A percentile compares a stretch with the other conserved stretches of the same genome.
Evolutionary conservation across 129 eudicot species (phyloP).

Genomic region (Logfia minima): DNA sequence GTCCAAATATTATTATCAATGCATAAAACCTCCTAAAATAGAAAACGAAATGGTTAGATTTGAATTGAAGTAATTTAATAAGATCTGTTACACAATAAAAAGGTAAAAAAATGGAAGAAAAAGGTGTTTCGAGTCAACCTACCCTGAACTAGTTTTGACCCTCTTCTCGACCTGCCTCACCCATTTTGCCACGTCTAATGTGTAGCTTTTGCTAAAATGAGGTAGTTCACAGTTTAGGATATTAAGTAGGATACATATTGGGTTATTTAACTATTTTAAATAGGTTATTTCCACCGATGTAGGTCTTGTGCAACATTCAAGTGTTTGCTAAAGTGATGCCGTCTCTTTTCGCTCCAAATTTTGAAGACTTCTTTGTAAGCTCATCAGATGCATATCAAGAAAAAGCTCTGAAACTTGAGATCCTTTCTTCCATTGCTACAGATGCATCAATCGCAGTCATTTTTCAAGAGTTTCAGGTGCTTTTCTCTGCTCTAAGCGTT

Average conservation of each 20-base stretch:
- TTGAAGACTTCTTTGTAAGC: conserved; percentile 79
- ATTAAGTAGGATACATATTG: neutral
- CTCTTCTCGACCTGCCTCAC: neutral
- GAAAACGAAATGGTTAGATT: neutral
- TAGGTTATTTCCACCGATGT: conserved; percentile 19
- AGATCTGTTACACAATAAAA: neutral
- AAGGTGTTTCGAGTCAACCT: neutral
- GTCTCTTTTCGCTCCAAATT: conserved; percentile 59
- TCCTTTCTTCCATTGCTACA: conserved; percentile 83
- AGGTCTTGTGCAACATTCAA: conserved; percentile 98
- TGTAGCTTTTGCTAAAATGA: neutral
- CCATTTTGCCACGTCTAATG: neutral
- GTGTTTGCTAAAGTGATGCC: conserved; percentile 93
- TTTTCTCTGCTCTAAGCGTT: neutral
- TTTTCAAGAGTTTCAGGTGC: conserved; percentile 93
- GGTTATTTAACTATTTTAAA: conserved; percentile 13
- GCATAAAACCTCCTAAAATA: neutral
- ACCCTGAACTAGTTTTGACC: neutral
- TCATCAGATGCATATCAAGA: conserved; percentile 72
- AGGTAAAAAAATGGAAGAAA: neutral
- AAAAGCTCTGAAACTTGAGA: conserved; percentile 87
- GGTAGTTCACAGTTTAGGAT: neutral
- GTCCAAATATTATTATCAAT: neutral
- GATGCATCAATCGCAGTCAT: conserved; percentile 69
- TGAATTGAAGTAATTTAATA: neutral